Percentiles rank a stretch among this genome's conserved stretches.
Evolutionary conservation across 257 asterid species (phyloP).

Genomic region (Mentha longifolia): DNA sequence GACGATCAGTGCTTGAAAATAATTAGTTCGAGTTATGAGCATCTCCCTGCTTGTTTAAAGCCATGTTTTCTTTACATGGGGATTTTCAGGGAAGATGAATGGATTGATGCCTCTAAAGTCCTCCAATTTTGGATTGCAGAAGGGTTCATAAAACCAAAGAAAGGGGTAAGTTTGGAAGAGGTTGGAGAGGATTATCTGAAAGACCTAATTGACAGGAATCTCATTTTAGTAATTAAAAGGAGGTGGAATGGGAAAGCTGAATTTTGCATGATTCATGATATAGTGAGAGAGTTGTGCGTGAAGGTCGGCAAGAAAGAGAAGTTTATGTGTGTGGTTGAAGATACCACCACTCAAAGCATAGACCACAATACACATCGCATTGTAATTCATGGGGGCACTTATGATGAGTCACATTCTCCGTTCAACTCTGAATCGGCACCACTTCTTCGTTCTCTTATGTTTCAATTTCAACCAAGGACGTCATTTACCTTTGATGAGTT

Average conservation of each 20-base stretch:
- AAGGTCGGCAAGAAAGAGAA: not conserved
- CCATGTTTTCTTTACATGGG: not conserved
- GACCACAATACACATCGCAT: too few species aligned
- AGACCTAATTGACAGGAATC: not conserved
- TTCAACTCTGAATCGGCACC: too few species aligned
- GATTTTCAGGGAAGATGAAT: not conserved
- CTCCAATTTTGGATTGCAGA: not conserved
- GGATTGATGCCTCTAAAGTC: not conserved
- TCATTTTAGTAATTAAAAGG: not conserved
- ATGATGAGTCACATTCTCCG: too few species aligned
- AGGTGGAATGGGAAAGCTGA: not conserved
- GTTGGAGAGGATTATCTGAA: not conserved
- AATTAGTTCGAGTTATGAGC: not conserved
- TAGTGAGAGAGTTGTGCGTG: not conserved
- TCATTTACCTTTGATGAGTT: not conserved
- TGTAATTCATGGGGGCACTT: too few species aligned
- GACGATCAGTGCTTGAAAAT: not conserved
- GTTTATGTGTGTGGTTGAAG: not conserved
- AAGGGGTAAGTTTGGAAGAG: not conserved
- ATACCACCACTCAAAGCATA: too few species aligned
- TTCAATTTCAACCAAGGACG: too few species aligned
- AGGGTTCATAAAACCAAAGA: not conserved
- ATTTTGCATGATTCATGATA: not conserved
- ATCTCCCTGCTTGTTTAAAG: not conserved
- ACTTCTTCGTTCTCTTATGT: not conserved